Percentiles rank a stretch among this genome's conserved stretches.
phyloP scores from a whole-genome alignment of 345 rosid species.

The Linum lewisii region DNA sequence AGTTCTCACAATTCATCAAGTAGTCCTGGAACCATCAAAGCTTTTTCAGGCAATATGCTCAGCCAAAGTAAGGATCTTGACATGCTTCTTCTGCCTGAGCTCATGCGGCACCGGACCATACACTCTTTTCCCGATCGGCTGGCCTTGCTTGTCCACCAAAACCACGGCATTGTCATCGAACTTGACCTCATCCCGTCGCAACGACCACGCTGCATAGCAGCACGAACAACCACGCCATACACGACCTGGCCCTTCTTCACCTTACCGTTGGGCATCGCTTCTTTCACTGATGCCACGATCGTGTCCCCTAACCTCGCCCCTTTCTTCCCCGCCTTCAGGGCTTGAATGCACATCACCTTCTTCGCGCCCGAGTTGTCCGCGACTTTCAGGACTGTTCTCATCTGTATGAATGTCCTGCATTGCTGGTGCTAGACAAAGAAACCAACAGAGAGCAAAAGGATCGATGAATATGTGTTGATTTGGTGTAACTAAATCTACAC shows the following conservation, averaged over 20 bases:
- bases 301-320: conserved; percentile 84
- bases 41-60: conserved; percentile 73
- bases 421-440: conserved; percentile 29
- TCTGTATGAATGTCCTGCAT: conserved; percentile 75
- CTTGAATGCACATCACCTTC: conserved; percentile 85
- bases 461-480: not conserved
- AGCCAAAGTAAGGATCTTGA: conserved; percentile 79
- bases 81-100: conserved; percentile 79
- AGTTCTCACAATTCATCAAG: too few species aligned
- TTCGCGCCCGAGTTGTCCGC: conserved; percentile 88
- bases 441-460: not conserved
- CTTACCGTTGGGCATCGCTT: conserved; percentile 85
- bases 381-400: conserved; percentile 79
- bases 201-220: conserved; percentile 85
- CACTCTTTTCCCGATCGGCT: conserved; percentile 74
- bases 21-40: too few species aligned
- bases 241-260: conserved; percentile 90
- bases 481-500: not conserved
- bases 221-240: conserved; percentile 70
- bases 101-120: conserved; percentile 91
- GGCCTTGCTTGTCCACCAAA: conserved; percentile 61
- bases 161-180: conserved; percentile 91
- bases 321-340: conserved; percentile 59
- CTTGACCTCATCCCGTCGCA: conserved; percentile 78
- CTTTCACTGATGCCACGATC: conserved; percentile 77